Base-by-base conservation (phyloP, 2,329 filamentous ascomycete genomes). In the Arachnopeziza araneosa region DNA sequence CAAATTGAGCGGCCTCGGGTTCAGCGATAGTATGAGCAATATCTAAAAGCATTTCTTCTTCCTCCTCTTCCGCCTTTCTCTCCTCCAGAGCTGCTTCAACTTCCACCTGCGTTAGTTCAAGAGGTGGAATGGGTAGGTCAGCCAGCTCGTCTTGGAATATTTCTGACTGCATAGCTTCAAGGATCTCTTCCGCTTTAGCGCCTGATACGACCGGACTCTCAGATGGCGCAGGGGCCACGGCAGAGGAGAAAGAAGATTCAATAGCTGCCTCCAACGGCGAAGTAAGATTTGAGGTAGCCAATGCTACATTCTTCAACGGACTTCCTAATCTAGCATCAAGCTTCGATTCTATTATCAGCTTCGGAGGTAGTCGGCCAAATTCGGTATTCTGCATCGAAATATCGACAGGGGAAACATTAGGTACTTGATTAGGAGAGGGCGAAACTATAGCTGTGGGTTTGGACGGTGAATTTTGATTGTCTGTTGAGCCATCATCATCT, bases 401-500 rank as follows among this genome's bases (percentile, higher is more conserved):
- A 52, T 52, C 50, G 6, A 4, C 17, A 4, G 14, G 50, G 24
- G 4, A 17, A 7, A 32, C 7, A 32, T 32, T 14, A 32, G 30
- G 30, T 32, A 44, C 17, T 19, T 5, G 3, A 19, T 17, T 44
- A 19, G 12, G 36, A 44, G 36, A 4, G 17, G 36, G 36, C 12
- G 36, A 44, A 19, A 44, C 12, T 19, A 12, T 6, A 44, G 17
- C 36, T 44, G 17, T 14, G 3, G 36, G 66, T 67, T 65, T 74
- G 60, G 66, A 71, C 62, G 68, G 73, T 57, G 63, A 67, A 19
- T 60, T 69, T 67, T 67, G 63, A 67, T 57, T 58, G 58, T 65
- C 64, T 24, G 62, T 68, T 54, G 74, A 77, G n/a, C 77, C 80
- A 26, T 79, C 77, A 22, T 74, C 75, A 23, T 82, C 80, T 2